A percentile compares a stretch with the other conserved stretches of the same genome.
Evolutionary conservation across 1,284 basidiomycete species (phyloP).

Genomic region (Boletellus deceptivus): DNA sequence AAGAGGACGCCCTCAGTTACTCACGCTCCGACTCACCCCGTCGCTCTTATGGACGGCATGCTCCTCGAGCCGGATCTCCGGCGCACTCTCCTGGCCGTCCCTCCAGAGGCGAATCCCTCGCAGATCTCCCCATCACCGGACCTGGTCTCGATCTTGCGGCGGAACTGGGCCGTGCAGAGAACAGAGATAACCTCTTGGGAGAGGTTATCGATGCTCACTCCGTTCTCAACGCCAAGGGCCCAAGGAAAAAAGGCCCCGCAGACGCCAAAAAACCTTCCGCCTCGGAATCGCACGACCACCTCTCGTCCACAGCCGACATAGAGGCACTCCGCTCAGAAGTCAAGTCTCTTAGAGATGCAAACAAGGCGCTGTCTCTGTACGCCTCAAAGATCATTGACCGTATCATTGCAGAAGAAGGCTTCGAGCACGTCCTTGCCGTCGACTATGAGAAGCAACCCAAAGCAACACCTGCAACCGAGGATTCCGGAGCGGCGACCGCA

Average conservation of each 20-base stretch:
- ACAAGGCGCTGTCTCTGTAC: constrained; percentile 91
- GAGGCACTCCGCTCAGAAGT: constrained; percentile 77
- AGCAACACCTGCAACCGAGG: constrained; percentile 25
- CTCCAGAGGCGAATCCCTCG: constrained; percentile 69
- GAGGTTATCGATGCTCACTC: constrained; percentile 51
- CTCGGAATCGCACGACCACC: constrained; percentile 44
- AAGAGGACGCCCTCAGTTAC: constrained; percentile 42
- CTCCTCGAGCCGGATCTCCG: constrained; percentile 55
- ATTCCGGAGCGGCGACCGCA: constrained; percentile 4
- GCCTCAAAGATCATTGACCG: constrained; percentile 96
- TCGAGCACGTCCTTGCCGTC: constrained; percentile 87
- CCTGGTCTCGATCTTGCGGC: constrained; percentile 88
- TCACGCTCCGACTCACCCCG: constrained; percentile 40
- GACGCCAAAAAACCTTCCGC: constrained; percentile 41
- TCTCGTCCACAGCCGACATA: constrained; percentile 50
- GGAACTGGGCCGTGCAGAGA: constrained; percentile 86
- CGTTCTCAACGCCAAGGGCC: constrained; percentile 42
- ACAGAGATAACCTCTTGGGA: constrained; percentile 68
- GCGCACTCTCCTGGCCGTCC: constrained; percentile 43
- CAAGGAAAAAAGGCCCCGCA: constrained; percentile 49
- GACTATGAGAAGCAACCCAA: constrained; percentile 72
- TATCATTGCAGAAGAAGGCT: constrained; percentile 91
- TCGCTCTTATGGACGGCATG: constrained; percentile 45
- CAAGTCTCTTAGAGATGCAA: constrained; percentile 89
- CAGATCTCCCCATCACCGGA: constrained; percentile 77